Percentiles rank a stretch among this genome's conserved stretches.
Conservation (phyloP, 2,329 filamentous ascomycete species). For the Geosmithia flava region DNA sequence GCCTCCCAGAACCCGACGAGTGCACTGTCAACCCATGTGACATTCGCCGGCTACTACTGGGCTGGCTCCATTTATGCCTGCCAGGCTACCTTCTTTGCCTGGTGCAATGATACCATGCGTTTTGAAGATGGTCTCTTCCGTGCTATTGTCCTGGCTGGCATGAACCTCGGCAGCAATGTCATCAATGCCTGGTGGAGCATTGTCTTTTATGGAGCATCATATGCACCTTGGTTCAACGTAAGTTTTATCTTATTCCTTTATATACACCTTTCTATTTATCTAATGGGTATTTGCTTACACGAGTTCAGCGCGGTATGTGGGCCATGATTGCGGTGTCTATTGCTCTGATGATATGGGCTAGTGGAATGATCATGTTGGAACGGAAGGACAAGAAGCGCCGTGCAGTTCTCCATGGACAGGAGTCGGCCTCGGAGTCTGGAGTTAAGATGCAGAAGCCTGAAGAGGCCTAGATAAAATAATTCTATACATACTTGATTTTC, state of each 20-base stretch:
- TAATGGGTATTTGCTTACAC: not conserved
- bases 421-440: not conserved
- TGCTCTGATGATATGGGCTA: slow-evolving; percentile 41
- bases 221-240: slow-evolving; percentile 53
- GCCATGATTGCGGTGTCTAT: slow-evolving; percentile 57
- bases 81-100: slow-evolving; percentile 64
- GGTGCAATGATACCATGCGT: slow-evolving; percentile 60
- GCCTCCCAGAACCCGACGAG: slow-evolving; percentile 27
- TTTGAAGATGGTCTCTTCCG: slow-evolving; percentile 51
- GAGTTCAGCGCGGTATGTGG: slow-evolving; percentile 50
- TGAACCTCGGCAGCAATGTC: slow-evolving; percentile 57
- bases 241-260: slow-evolving; percentile 13
- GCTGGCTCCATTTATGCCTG: slow-evolving; percentile 59
- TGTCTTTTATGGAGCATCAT: slow-evolving; percentile 43
- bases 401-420: not conserved
- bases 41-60: slow-evolving; percentile 59
- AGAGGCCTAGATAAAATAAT: not conserved
- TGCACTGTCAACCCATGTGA: slow-evolving; percentile 30
- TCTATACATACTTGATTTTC: too few species aligned
- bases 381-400: not conserved
- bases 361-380: not conserved
- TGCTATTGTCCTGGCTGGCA: slow-evolving; percentile 56
- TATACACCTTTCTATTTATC: not conserved
- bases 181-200: slow-evolving; percentile 66
- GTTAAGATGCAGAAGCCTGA: not conserved